Evolutionary conservation across 768 basidiomycete species (phyloP), one percentile per base, ranked within the genome.

Genomic region (Podaxis sp.): DNA sequence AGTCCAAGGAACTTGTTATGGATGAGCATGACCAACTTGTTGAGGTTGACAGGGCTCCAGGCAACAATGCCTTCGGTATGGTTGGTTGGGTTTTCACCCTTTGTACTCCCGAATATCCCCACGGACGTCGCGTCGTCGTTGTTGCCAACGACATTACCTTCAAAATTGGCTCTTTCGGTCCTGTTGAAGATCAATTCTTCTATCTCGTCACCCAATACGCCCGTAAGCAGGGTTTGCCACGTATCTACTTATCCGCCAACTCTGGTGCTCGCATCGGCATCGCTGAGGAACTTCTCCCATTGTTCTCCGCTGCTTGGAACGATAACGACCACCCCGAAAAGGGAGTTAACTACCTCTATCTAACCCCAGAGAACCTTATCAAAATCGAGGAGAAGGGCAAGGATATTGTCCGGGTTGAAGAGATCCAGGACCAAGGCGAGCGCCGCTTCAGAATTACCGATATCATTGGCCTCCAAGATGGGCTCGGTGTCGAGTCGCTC

Each of bases 81-180:
- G 93, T 99, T 59, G 96, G 87, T 2, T 99, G 97, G 97, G 87
- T 96, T 22, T 97, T 94, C 81, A 96, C 87, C 2, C 80, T 99
- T 67, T 80, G 81, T 66, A 98, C 96, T 0, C 96, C 97, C 2
- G 97, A 99, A 76, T 97, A 84, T 76, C 94, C 94, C 53, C 77
- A 82, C 28, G 97, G 97, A 30, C 91, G 97, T 69, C 87, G 84
- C 64, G 86, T 88, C 1, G 91, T 99, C 8, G 92, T 94, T 50
- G 84, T 99, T 64, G 93, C 97, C 59, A 99, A 99, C 77, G 97
- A 99, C 70, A 99, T 99, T 77, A 99, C 97, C 13, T 97, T 87
- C 84, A 96, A 91, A 78, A 99, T 98, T 66, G 97, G 97, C 58
- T 98, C 97, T 12, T 99, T 99, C 75, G 96, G 96, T 49, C 97